phyloP scores from a whole-genome alignment of 116 monocot genomes.

The Dioscorea cayenensis region DNA sequence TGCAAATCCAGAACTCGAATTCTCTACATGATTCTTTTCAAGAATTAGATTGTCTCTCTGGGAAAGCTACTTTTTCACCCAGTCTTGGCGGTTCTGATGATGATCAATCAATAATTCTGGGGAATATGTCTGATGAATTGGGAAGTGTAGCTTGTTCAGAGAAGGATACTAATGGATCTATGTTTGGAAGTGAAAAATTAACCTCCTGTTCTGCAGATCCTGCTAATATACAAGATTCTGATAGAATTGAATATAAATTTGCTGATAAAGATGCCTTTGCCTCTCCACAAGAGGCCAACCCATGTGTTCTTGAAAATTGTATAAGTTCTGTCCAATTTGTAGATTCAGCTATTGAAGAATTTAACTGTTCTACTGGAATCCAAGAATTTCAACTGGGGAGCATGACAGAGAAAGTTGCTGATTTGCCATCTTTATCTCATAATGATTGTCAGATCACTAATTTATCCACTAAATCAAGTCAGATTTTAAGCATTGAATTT shows the following conservation, averaged over 20 bases:
- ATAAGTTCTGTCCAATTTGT: background rate
- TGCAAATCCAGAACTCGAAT: background rate
- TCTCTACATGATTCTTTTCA: background rate
- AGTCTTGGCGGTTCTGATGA: background rate
- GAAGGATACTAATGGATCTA: background rate
- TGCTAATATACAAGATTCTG: background rate
- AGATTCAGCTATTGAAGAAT: background rate
- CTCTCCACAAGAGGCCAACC: background rate
- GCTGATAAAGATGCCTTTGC: background rate
- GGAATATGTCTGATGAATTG: background rate
- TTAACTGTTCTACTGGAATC: background rate
- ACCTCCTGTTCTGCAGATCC: background rate
- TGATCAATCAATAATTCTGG: background rate
- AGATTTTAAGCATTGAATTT: constrained; percentile 20
- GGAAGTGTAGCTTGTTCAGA: background rate
- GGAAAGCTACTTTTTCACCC: background rate
- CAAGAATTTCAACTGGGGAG: too few relatives aligned
- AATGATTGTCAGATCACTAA: constrained; percentile 1
- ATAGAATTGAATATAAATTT: background rate
- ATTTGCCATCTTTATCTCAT: constrained; percentile 1
- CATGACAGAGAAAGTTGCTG: constrained; percentile 4
- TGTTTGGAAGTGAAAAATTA: background rate
- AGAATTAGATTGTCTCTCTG: background rate
- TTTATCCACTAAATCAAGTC: constrained; percentile 9
- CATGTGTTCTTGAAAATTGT: background rate